A percentile compares a stretch with the other conserved stretches of the same genome.
phyloP scores from a whole-genome alignment of 208 protist genomes.

The Trypanosomatidae sp. region DNA sequence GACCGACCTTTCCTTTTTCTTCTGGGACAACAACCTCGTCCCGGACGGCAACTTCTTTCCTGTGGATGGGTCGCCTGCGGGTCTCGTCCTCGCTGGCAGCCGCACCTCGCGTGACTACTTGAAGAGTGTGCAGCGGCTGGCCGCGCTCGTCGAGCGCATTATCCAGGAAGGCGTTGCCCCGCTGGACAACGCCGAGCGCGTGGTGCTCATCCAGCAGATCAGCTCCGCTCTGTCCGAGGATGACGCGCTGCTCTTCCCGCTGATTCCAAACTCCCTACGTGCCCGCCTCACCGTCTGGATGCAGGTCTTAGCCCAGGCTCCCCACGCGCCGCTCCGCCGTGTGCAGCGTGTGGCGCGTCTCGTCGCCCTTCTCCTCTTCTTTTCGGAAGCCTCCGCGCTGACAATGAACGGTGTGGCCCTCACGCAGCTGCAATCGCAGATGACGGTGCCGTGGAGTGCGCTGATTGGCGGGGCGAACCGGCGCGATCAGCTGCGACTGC shows the following conservation, averaged over 20 bases:
- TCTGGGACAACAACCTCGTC: slow-evolving; percentile 41
- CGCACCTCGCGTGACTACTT: slow-evolving; percentile 57
- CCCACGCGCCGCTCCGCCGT: slow-evolving; percentile 30
- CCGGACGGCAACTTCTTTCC: slow-evolving; percentile 65
- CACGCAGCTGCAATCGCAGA: slow-evolving; percentile 16
- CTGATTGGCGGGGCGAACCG: slow-evolving; percentile 31
- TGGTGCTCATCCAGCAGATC: slow-evolving; percentile 38
- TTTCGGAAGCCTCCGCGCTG: slow-evolving; percentile 35
- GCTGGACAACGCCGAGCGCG: slow-evolving; percentile 21
- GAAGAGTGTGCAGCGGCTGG: slow-evolving; percentile 29
- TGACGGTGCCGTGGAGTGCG: slow-evolving; percentile 37
- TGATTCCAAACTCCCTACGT: slow-evolving; percentile 47
- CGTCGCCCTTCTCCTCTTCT: slow-evolving; percentile 54
- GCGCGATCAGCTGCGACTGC: slow-evolving; percentile 22
- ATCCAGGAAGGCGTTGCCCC: slow-evolving; percentile 10
- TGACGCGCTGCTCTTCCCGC: slow-evolving; percentile 50
- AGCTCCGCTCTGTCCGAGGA: slow-evolving; percentile 44
- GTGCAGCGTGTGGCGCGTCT: slow-evolving; percentile 38
- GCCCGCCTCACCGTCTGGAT: slow-evolving; percentile 36
- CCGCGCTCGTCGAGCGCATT: slow-evolving; percentile 16
- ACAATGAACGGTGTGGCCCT: slow-evolving; percentile 26
- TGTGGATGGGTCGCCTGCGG: slow-evolving; percentile 1
- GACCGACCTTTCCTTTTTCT: slow-evolving; percentile 40
- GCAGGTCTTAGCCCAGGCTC: slow-evolving; percentile 30
- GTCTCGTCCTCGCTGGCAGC: slow-evolving; percentile 35